These are phyloP conservation scores for Cladosporium sp. DNA, from an alignment of 2,329 filamentous ascomycete genomes.

Conservation along the genomic window DNA sequence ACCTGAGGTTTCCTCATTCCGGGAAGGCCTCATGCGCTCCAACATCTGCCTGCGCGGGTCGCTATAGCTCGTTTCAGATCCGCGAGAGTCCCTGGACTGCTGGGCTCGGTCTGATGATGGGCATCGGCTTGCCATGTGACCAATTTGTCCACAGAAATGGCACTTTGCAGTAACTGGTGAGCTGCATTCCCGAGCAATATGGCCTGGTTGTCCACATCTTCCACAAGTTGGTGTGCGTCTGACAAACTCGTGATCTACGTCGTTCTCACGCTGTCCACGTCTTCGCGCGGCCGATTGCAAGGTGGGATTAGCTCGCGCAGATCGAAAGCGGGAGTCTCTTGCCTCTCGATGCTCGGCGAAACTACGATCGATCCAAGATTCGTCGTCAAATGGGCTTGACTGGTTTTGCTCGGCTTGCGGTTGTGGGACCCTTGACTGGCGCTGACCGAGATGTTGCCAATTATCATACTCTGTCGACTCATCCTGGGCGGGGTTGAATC, in stretches of 20 bases:
- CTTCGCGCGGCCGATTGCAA: too few relatives aligned
- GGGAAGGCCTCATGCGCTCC: constrained; percentile 9
- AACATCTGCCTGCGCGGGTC: constrained; percentile 9
- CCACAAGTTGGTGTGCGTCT: constrained; percentile 12
- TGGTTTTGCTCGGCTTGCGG: neutral
- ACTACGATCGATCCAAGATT: constrained; percentile 18
- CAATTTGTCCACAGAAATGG: constrained; percentile 6
- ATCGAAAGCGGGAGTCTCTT: neutral
- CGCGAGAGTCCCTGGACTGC: too few relatives aligned
- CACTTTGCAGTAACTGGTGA: constrained; percentile 6
- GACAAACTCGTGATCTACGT: too few relatives aligned
- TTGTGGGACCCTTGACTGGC: constrained; percentile 3
- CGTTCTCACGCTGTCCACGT: neutral
- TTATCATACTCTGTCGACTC: constrained; percentile 9
- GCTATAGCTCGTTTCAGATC: too few relatives aligned
- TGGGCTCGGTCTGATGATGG: constrained; percentile 1
- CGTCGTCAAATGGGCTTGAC: constrained; percentile 8
- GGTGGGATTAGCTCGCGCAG: too few relatives aligned
- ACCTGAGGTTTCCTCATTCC: constrained; percentile 12
- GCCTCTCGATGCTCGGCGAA: constrained; percentile 17
- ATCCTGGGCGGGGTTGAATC: neutral
- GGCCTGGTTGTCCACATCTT: constrained; percentile 19
- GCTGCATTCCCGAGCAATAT: constrained; percentile 21
- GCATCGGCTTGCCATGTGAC: constrained; percentile 13
- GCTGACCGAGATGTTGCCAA: constrained; percentile 26